These are phyloP conservation scores for Penicillium paxilli DNA, from an alignment of 495 filamentous ascomycete species.

Conservation along the genomic window DNA sequence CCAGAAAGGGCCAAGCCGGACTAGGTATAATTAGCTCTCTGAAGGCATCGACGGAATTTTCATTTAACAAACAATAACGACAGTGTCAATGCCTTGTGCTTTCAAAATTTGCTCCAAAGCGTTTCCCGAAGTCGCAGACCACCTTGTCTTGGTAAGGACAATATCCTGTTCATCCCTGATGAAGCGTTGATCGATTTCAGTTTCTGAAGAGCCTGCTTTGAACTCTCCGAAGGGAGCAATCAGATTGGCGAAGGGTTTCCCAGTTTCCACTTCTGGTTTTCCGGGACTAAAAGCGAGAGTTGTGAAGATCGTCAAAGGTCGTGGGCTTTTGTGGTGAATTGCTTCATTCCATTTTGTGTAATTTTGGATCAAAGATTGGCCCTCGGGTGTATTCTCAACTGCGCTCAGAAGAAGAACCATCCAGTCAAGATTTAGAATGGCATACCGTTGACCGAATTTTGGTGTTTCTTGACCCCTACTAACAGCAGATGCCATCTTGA, in stretches of 20 bases:
- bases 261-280: conserved; percentile 31
- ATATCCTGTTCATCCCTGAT: conserved; percentile 32
- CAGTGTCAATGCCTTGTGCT: conserved; percentile 40
- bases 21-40: conserved; percentile 6
- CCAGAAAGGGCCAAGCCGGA: conserved; percentile 44
- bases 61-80: conserved; percentile 33
- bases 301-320: conserved; percentile 41
- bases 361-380: conserved; percentile 19
- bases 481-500: not conserved
- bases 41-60: not conserved
- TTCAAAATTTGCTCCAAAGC: conserved; percentile 43
- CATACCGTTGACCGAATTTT: conserved; percentile 37
- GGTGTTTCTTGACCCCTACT: not conserved
- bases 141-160: conserved; percentile 43
- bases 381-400: conserved; percentile 29
- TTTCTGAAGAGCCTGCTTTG: conserved; percentile 12
- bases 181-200: conserved; percentile 33
- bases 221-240: conserved; percentile 23
- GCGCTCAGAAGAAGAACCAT: conserved; percentile 38
- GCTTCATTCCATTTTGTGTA: conserved; percentile 37
- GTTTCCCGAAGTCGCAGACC: conserved; percentile 42
- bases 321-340: conserved; percentile 30
- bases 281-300: conserved; percentile 35
- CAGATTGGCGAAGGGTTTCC: conserved; percentile 31
- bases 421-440: conserved; percentile 47